Percentiles rank a stretch among this genome's conserved stretches.
phyloP scores from a whole-genome alignment of 768 basidiomycete genomes.

The Rhodosporidiobolus odoratus region DNA sequence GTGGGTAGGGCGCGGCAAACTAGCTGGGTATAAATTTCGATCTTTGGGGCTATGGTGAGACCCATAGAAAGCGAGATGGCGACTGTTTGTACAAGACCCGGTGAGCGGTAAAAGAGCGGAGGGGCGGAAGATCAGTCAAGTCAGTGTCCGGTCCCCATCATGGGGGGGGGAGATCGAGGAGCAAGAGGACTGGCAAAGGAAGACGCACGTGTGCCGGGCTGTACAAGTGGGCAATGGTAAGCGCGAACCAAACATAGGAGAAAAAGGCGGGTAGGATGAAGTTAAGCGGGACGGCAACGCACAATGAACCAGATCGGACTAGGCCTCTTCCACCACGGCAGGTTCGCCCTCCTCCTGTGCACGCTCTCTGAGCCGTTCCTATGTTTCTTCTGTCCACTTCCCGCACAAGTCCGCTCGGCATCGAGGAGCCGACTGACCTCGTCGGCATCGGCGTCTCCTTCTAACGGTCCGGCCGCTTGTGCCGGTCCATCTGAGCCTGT shows the following conservation, averaged over 20 bases:
- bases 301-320: constrained; percentile 28
- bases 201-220: constrained; percentile 7
- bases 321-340: constrained; percentile 20
- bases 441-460: background rate
- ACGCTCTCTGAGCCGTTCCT: constrained; percentile 6
- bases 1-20: too few relatives aligned
- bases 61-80: too few relatives aligned
- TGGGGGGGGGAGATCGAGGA: background rate
- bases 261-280: background rate
- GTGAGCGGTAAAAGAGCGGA: constrained; percentile 15
- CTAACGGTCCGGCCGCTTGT: background rate
- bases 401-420: background rate
- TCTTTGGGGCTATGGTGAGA: too few relatives aligned
- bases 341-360: background rate
- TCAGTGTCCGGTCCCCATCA: too few relatives aligned
- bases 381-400: background rate
- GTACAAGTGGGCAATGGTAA: background rate
- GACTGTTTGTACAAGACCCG: background rate
- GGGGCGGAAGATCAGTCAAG: background rate
- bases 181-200: background rate
- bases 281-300: background rate
- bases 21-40: too few relatives aligned
- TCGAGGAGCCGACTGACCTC: background rate
- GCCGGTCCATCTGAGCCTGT: background rate
- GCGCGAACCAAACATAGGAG: background rate